Evolutionary conservation across 2,329 filamentous ascomycete species (phyloP).

Genomic region (Colletotrichum gigasporum): DNA sequence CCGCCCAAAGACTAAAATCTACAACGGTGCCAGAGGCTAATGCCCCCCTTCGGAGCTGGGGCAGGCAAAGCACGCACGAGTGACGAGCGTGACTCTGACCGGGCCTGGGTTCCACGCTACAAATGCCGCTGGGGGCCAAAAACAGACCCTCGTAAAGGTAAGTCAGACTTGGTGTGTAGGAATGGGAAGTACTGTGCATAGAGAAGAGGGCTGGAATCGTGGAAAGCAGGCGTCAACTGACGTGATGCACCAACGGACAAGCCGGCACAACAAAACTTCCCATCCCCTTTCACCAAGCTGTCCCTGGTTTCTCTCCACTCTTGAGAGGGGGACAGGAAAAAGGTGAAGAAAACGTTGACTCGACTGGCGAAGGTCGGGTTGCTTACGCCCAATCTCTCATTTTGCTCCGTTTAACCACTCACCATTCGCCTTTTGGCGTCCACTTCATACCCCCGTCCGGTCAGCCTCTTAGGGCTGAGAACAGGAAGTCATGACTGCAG

Average conservation of each 20-base stretch:
- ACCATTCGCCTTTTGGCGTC: neutral
- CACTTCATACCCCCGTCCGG: neutral
- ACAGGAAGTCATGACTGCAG: constrained; percentile 19
- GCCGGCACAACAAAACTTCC: neutral
- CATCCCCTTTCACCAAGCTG: neutral
- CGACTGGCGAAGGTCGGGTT: neutral
- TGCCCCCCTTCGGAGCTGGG: constrained; percentile 18
- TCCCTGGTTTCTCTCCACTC: constrained; percentile 8
- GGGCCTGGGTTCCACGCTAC: neutral
- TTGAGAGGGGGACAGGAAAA: neutral
- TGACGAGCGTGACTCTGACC: neutral
- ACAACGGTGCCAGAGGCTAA: constrained; percentile 7
- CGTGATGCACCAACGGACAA: constrained; percentile 13
- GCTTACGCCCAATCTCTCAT: neutral
- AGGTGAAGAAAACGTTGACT: neutral
- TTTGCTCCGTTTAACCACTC: neutral
- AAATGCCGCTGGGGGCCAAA: constrained; percentile 13
- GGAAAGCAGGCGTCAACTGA: constrained; percentile 6
- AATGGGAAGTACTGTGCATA: constrained; percentile 11
- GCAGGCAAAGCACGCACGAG: neutral
- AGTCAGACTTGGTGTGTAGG: neutral
- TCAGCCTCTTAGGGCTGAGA: constrained; percentile 25
- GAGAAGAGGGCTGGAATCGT: neutral
- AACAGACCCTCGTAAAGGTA: neutral
- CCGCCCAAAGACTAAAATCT: constrained; percentile 10